Percentiles rank a stretch among this genome's conserved stretches.
phyloP scores from a whole-genome alignment of 768 basidiomycete species.

The Cantharellus cinnabarinus region DNA sequence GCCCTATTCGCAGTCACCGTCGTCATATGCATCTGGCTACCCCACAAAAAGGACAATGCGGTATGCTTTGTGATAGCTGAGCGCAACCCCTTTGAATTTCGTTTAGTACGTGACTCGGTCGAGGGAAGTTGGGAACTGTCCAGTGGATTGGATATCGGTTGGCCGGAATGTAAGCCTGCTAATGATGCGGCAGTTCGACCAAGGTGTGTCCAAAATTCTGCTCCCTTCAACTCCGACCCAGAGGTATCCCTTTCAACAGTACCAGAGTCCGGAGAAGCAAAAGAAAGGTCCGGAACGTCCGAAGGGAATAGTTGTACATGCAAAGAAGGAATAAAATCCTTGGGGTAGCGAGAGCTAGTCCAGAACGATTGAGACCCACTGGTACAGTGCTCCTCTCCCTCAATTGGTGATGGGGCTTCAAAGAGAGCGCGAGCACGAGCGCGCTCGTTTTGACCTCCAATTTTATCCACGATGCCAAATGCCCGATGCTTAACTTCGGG shows the following conservation, averaged over 20 bases:
- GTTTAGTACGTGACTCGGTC: not conserved
- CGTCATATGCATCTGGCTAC: constrained; percentile 29
- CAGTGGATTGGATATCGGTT: not conserved
- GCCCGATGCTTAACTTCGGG: constrained; percentile 52
- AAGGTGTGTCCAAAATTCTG: not conserved
- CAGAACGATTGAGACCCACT: constrained; percentile 25
- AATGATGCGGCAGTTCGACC: not conserved
- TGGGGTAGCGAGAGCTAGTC: constrained; percentile 37
- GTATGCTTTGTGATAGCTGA: not conserved
- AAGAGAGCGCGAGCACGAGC: constrained; percentile 45
- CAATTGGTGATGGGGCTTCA: constrained; percentile 16
- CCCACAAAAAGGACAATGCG: not conserved
- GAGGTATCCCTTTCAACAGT: not conserved
- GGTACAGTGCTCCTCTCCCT: constrained; percentile 12
- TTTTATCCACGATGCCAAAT: constrained; percentile 56
- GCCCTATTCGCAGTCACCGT: constrained; percentile 73
- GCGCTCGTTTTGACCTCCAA: constrained; percentile 53
- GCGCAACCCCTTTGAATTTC: not conserved
- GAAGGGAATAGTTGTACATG: constrained; percentile 31
- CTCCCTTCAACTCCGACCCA: not conserved
- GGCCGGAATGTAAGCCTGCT: not conserved
- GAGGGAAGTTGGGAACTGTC: not conserved
- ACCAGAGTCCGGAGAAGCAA: not conserved
- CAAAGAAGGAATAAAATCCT: constrained; percentile 29
- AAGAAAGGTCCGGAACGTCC: not conserved